Conservation (phyloP, 768 basidiomycete species). For the Boletellus emodensis region DNA sequence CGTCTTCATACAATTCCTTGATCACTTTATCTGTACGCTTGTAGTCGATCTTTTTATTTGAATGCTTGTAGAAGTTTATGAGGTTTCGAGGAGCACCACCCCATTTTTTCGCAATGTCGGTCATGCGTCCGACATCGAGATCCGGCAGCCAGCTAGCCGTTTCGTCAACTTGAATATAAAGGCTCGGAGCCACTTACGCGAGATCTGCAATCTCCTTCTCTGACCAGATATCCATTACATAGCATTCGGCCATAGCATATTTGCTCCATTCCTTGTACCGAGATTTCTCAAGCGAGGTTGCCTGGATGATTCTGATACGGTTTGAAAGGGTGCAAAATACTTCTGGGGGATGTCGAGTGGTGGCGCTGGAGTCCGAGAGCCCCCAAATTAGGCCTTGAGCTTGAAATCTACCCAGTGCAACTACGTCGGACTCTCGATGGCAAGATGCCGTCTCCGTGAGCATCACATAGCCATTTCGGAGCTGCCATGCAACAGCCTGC, state of each 20-base stretch:
- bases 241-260: background rate
- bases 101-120: background rate
- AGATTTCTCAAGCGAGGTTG: background rate
- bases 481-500: background rate
- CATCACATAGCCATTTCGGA: background rate
- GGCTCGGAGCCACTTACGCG: background rate
- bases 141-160: background rate
- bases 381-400: background rate
- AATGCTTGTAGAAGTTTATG: background rate
- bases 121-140: background rate
- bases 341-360: background rate
- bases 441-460: background rate
- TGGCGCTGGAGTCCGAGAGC: background rate
- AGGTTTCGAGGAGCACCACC: background rate
- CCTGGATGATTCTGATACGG: background rate
- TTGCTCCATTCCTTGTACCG: slow-evolving; percentile 4
- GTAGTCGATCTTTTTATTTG: background rate
- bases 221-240: slow-evolving; percentile 2
- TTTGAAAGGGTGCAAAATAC: background rate
- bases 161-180: background rate
- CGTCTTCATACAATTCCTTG: too few species aligned
- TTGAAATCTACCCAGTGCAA: too few species aligned
- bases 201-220: background rate
- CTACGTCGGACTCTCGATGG: too few species aligned
- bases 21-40: background rate